Conservation (phyloP, 345 rosid genomes). For the Acer campestre region DNA sequence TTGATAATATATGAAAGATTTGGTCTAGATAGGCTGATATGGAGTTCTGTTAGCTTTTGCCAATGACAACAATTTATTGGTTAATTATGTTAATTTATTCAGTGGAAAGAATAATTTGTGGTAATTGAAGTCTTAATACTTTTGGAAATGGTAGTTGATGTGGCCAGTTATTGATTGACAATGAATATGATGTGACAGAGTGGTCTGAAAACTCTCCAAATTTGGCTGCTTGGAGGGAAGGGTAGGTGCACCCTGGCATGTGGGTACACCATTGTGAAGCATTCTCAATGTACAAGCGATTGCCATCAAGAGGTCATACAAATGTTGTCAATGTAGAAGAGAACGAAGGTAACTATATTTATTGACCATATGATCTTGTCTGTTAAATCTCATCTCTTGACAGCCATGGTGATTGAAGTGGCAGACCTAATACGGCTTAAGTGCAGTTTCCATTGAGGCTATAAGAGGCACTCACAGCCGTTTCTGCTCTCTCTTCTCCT, state of each 20-base stretch:
- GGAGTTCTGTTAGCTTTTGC: background rate
- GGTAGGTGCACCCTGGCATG: conserved; percentile 48
- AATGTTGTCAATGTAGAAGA: conserved; percentile 57
- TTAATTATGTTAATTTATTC: background rate
- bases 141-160: background rate
- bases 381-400: conserved; percentile 1
- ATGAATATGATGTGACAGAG: conserved; percentile 1
- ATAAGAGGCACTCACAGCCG: background rate
- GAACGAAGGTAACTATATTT: conserved; percentile 48
- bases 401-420: conserved; percentile 7
- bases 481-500: background rate
- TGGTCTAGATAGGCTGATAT: background rate
- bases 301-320: conserved; percentile 61
- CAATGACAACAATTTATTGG: background rate
- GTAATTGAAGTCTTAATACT: background rate
- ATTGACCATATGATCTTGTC: conserved; percentile 5
- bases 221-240: conserved; percentile 22
- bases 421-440: conserved; percentile 2
- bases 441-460: background rate
- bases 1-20: background rate
- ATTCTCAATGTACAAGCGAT: conserved; percentile 67
- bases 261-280: conserved; percentile 57
- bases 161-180: background rate
- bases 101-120: background rate
- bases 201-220: background rate